Evolutionary conservation across 2,329 filamentous ascomycete species (phyloP), one percentile per base, ranked within the genome.

Genomic region (Botrytis deweyae): DNA sequence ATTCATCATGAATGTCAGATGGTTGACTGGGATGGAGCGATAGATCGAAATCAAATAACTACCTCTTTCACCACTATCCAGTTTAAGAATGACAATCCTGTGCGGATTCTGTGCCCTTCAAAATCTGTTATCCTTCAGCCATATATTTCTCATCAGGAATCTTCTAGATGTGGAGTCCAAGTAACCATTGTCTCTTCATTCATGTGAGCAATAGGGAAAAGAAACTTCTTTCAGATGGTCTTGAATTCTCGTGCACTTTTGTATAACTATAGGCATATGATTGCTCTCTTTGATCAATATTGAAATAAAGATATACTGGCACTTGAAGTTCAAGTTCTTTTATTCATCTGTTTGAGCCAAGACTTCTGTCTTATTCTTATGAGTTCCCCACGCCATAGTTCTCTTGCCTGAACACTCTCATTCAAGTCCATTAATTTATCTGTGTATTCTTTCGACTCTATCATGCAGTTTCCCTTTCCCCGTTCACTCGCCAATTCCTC

Each of bases 331-430:
- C n/a, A 29, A 58, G 14, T 9, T 18, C 7, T 58, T 29, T 18
- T 2, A 18, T 58, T 18, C 16, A 29, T 18, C n/a, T 18, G 1
- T 29, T 58, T 29, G 1, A 58, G 52, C n/a, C 29, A 58, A 8
- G 3, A 6, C 5, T 58, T 29, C 3, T 18, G 0, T 29, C n/a
- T 18, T 58, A 18, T 58, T 58, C 14, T 29, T 33, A 8, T 2
- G 1, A 58, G 0, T 33, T 58, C 14, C 14, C n/a, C 6, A 29
- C 0, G 3, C 0, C n/a, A 18, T 29, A 29, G 3, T 4, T 18
- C 14, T 33, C 6, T 58, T 18, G 14, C 6, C 9, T 58, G 16
- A 33, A 18, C 0, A 29, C 52, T 58, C 3, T 29, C n/a, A 29
- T 58, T 9, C 16, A 58, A 58, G n/a, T 6, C 6, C 0, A 29